Conservation (phyloP, 805 yeast species). For the Yamadazyma philogaea region DNA sequence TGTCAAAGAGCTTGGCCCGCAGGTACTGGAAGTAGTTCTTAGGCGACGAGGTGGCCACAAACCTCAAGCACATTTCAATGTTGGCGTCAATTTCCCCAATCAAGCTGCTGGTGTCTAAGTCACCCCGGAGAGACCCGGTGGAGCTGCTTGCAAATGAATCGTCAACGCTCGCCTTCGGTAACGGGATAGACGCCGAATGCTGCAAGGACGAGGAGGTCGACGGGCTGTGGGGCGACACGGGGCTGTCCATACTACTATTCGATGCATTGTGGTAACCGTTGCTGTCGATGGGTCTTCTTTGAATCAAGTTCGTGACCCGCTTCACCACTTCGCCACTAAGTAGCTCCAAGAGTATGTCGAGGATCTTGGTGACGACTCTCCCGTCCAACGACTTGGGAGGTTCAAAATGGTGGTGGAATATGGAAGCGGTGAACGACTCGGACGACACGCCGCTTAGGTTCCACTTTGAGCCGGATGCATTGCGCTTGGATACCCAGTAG, state of each 20-base stretch:
- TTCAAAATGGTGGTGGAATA: constrained; percentile 28
- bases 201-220: neutral
- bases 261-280: constrained; percentile 7
- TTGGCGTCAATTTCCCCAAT: constrained; percentile 31
- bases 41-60: constrained; percentile 37
- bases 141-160: neutral
- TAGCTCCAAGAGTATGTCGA: constrained; percentile 30
- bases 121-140: neutral
- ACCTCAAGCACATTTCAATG: constrained; percentile 29
- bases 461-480: constrained; percentile 8
- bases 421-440: constrained; percentile 18
- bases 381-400: constrained; percentile 26
- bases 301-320: constrained; percentile 27
- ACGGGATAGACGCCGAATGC: neutral
- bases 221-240: neutral
- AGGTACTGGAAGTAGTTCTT: constrained; percentile 27
- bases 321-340: constrained; percentile 29
- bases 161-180: constrained; percentile 1
- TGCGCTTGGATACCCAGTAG: constrained; percentile 27
- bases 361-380: constrained; percentile 17
- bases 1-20: constrained; percentile 23
- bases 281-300: constrained; percentile 14
- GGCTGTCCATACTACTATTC: neutral
- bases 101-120: neutral
- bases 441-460: constrained; percentile 11